A percentile compares a stretch with the other conserved stretches of the same genome.
Conservation (phyloP, 1,139 yeast species). For the Suhomyces atakaporum region DNA sequence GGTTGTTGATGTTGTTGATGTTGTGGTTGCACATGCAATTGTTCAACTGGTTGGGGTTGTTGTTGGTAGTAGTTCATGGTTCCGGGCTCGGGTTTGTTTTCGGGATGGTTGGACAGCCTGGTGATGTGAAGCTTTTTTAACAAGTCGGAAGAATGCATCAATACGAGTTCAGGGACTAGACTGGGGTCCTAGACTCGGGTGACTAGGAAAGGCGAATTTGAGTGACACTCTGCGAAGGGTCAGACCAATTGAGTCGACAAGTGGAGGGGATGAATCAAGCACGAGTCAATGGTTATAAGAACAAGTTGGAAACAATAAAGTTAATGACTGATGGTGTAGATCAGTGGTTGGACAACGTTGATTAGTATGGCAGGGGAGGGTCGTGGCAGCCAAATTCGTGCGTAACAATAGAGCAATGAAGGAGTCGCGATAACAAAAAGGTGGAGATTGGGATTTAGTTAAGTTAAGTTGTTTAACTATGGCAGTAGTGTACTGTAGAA, state of each 20-base stretch:
- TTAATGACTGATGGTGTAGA: not conserved
- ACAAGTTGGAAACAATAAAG: not conserved
- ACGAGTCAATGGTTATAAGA: too few species aligned
- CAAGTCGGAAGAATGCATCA: conserved; percentile 25
- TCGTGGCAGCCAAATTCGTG: conserved; percentile 4
- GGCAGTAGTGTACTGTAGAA: not conserved
- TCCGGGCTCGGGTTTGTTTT: conserved; percentile 1
- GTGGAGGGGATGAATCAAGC: too few species aligned
- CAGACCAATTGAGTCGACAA: not conserved
- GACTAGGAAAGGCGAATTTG: too few species aligned
- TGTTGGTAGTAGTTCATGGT: conserved; percentile 16
- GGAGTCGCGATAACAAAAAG: not conserved
- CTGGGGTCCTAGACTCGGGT: not conserved
- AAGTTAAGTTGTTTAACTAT: too few species aligned
- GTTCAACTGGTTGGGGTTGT: conserved; percentile 8
- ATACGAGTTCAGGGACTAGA: conserved; percentile 3
- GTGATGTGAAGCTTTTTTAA: conserved; percentile 28
- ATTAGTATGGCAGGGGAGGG: conserved; percentile 3
- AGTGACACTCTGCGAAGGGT: too few species aligned
- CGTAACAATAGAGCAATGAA: conserved; percentile 1
- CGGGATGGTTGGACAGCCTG: conserved; percentile 18
- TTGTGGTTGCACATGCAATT: not conserved
- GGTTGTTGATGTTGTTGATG: conserved; percentile 10
- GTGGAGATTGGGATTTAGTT: not conserved
- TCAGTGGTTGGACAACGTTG: not conserved